These are phyloP conservation scores for Torulaspora gathmanii DNA, from an alignment of 805 yeast species.

Conservation along the genomic window DNA sequence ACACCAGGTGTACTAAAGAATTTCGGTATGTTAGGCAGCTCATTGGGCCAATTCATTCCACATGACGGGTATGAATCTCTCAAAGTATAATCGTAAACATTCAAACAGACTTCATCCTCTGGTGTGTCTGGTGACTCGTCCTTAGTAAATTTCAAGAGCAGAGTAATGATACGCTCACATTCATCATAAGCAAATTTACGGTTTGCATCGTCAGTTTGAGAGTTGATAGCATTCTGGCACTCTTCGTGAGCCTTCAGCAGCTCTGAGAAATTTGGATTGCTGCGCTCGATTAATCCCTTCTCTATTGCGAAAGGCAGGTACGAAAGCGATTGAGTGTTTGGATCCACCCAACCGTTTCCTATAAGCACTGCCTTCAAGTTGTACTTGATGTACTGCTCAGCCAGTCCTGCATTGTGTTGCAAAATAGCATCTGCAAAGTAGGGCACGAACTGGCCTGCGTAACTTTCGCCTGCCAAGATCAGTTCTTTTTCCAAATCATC, in stretches of 20 bases:
- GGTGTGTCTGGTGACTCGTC: conserved; percentile 17
- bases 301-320: conserved; percentile 67
- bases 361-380: conserved; percentile 65
- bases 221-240: conserved; percentile 53
- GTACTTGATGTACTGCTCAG: conserved; percentile 20
- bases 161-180: conserved; percentile 44
- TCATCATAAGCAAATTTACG: conserved; percentile 32
- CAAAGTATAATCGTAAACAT: conserved; percentile 76
- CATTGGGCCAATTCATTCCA: conserved; percentile 90
- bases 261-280: conserved; percentile 38
- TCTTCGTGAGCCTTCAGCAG: conserved; percentile 49
- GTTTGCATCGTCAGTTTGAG: conserved; percentile 16
- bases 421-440: conserved; percentile 66
- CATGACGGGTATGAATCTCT: conserved; percentile 77
- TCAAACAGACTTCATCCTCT: conserved; percentile 52
- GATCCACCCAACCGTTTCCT: conserved; percentile 95
- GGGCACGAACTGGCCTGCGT: conserved; percentile 96
- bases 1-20: conserved; percentile 50
- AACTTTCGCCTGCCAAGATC: conserved; percentile 88
- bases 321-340: conserved; percentile 75
- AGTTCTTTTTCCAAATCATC: conserved; percentile 60
- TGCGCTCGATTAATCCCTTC: conserved; percentile 48
- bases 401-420: conserved; percentile 39
- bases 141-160: conserved; percentile 31
- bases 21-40: conserved; percentile 46